Evolutionary conservation across 352 stramenopile species (phyloP), one percentile per base, ranked within the genome.

Genomic region (Globisporangium lucens): DNA sequence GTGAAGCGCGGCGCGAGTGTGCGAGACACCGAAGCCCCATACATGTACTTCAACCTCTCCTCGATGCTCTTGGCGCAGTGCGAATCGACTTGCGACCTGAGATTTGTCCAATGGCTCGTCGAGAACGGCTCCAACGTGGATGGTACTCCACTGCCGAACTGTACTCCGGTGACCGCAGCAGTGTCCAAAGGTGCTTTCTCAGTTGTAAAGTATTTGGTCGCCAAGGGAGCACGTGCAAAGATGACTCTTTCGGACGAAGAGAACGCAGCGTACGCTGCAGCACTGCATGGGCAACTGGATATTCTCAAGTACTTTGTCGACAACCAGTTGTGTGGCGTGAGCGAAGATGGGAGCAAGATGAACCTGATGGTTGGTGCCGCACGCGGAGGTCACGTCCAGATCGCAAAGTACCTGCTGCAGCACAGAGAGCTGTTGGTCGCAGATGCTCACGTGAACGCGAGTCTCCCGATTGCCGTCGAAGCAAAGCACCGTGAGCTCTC

Each of bases 61-160:
- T 57, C 51, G 51, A 57, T 3, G 24, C 51, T 57, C 24, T 57
- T 57, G 51, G 51, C 24, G 51, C 22, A 35, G 51, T 57, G 51
- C 7, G 51, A 57, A 24, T 57, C 51, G 51, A 57, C 51, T 17
- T 57, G 51, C 24, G 24, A 35, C 24, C 51, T 35, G 24, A n/a
- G 17, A 12, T 57, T 57, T 30, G 24, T 36, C 51, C 9, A 35
- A 30, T 57, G 51, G 51, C 24, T 57, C 7, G 24, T 57, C 51
- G 24, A 57, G 51, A 57, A 22, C 12, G 24, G 15, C 4, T 24
- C 49, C 24, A 36, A 35, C 7, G 8, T 57, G 4, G 15, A 36
- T 10, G 24, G 51, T 1, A 4, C 24, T 20, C 24, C 12, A 17
- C 51, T 57, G 3, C 24, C 27, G 51, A 57, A 30, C 51, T 17